phyloP scores from a whole-genome alignment of 805 yeast species.

The Saccharomycopsis selenospora region DNA sequence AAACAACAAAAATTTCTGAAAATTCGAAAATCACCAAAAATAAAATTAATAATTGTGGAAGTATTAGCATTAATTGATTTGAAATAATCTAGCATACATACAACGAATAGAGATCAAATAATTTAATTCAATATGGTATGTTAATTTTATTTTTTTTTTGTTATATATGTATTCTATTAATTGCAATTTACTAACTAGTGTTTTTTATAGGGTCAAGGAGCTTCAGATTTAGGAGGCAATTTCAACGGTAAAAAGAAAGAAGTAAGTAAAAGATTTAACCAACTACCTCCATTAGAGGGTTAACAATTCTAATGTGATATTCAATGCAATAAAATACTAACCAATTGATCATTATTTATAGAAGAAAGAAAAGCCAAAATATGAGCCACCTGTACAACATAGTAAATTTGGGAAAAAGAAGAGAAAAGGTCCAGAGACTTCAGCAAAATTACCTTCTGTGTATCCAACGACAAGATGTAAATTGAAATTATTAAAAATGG shows the following conservation, averaged over 20 bases:
- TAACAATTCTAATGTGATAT: not conserved
- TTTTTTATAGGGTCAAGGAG: constrained; percentile 42
- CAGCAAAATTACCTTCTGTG: constrained; percentile 75
- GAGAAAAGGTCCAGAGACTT: constrained; percentile 87
- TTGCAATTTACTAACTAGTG: not conserved
- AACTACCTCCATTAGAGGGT: not conserved
- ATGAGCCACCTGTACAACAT: constrained; percentile 92
- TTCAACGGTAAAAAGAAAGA: constrained; percentile 44
- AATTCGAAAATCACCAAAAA: too few species aligned
- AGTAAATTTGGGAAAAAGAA: constrained; percentile 88
- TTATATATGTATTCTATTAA: too few species aligned
- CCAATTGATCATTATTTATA: constrained; percentile 21
- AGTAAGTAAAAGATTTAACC: constrained; percentile 23
- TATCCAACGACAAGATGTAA: constrained; percentile 92
- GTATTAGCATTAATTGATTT: too few species aligned
- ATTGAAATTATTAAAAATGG: constrained; percentile 82
- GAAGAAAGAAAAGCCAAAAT: constrained; percentile 86
- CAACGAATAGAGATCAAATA: too few species aligned
- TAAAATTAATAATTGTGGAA: too few species aligned
- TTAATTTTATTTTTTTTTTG: too few species aligned
- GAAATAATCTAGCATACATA: too few species aligned
- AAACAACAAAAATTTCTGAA: too few species aligned
- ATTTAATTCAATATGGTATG: too few species aligned
- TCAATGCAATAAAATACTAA: too few species aligned
- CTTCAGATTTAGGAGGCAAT: constrained; percentile 47